Percentiles rank a stretch among this genome's conserved stretches.
phyloP scores from a whole-genome alignment of 2,329 filamentous ascomycete species.

The Alternaria rosae region DNA sequence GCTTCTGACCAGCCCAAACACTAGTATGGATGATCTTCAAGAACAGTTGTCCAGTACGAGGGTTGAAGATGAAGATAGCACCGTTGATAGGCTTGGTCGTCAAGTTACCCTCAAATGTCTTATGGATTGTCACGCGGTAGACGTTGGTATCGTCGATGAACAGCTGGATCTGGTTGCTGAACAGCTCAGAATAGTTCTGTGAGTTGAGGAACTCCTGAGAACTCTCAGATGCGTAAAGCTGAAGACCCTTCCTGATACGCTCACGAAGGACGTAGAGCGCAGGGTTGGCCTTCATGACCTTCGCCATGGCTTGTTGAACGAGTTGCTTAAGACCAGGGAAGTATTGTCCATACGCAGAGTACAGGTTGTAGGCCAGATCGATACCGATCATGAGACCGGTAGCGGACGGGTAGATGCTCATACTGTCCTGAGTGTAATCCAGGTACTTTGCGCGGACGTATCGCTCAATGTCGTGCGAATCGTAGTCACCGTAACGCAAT shows the following conservation, averaged over 20 bases:
- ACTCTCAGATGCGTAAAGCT: conserved; percentile 97
- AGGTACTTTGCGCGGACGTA: conserved; percentile 98
- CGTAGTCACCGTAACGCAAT: conserved; percentile 95
- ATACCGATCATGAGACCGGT: conserved; percentile 98
- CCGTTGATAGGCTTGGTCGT: conserved; percentile 99
- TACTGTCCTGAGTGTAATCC: conserved; percentile 97
- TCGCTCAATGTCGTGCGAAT: conserved; percentile 97
- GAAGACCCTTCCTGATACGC: conserved; percentile 97
- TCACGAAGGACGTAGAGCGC: conserved; percentile 95
- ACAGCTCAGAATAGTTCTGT: conserved; percentile 98
- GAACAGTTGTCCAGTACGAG: conserved; percentile 96
- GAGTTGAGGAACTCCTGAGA: conserved; percentile 99
- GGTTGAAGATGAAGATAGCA: conserved; percentile 99
- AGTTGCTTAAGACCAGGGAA: conserved; percentile 97
- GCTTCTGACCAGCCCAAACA: conserved; percentile 98
- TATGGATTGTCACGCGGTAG: conserved; percentile 98
- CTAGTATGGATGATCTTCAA: conserved; percentile 99
- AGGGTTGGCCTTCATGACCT: conserved; percentile 99
- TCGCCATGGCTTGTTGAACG: conserved; percentile 97
- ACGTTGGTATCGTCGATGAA: conserved; percentile 99
- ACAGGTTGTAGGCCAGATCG: conserved; percentile 96
- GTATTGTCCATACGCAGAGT: conserved; percentile 97
- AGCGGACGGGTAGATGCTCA: conserved; percentile 97
- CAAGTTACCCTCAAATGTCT: conserved; percentile 98
- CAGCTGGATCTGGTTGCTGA: conserved; percentile 98